Conservation (phyloP, 495 filamentous ascomycete genomes). For the Cercophora samala region DNA sequence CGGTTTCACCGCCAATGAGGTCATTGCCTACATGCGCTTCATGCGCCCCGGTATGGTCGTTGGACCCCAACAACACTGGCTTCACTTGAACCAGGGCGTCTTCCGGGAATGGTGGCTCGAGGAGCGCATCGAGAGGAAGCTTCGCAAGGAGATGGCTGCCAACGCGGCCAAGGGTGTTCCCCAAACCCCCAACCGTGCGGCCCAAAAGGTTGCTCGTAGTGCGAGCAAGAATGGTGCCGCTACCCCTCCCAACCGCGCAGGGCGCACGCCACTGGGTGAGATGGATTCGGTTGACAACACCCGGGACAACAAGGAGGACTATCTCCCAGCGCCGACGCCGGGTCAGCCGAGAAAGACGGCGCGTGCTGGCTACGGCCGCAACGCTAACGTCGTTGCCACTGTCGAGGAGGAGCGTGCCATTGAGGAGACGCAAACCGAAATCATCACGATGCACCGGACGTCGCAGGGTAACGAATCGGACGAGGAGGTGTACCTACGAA, state of each 20-base stretch:
- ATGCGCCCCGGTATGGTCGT: conserved; percentile 99
- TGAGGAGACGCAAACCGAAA: conserved; percentile 36
- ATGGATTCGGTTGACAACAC: conserved; percentile 72
- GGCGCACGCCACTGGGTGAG: conserved; percentile 82
- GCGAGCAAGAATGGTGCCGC: conserved; percentile 59
- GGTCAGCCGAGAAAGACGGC: conserved; percentile 91
- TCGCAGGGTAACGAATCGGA: conserved; percentile 66
- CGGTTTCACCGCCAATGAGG: conserved; percentile 97
- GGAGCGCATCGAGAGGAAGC: conserved; percentile 67
- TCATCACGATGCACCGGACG: conserved; percentile 49
- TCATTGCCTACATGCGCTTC: conserved; percentile 99
- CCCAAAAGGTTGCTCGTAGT: conserved; percentile 50
- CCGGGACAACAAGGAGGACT: conserved; percentile 61
- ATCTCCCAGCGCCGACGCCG: conserved; percentile 90
- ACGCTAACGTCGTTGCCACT: conserved; percentile 33
- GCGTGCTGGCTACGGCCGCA: conserved; percentile 44
- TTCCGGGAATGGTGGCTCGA: conserved; percentile 99
- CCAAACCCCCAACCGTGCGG: conserved; percentile 74
- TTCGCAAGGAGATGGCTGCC: conserved; percentile 44
- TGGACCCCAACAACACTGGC: conserved; percentile 98
- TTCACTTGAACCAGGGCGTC: conserved; percentile 91
- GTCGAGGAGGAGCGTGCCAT: conserved; percentile 41
- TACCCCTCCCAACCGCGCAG: conserved; percentile 78
- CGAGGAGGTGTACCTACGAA: conserved; percentile 70
- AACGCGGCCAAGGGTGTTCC: conserved; percentile 44